Evolutionary conservation across 257 asterid genomes (phyloP).

Genomic region (Thymus quinquecostatus): DNA sequence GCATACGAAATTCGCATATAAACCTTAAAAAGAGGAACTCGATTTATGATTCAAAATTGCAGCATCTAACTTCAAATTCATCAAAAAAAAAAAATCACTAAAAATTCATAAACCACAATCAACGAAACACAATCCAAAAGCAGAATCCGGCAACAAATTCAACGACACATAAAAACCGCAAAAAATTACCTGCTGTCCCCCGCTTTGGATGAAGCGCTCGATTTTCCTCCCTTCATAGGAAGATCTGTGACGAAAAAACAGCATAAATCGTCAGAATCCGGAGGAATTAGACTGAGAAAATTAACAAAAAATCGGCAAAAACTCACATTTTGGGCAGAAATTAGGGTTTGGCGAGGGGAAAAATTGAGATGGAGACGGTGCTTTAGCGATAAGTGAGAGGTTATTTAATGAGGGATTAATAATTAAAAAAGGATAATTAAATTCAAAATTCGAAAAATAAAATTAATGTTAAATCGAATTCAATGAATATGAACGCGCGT

Average conservation of each 20-base stretch:
- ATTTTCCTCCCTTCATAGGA: constrained; percentile 20
- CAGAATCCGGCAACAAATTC: not conserved
- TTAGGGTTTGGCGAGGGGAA: constrained; percentile 16
- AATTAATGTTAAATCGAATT: not conserved
- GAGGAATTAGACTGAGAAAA: too few species aligned
- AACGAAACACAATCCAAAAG: not conserved
- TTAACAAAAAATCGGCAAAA: not conserved
- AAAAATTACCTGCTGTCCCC: constrained; percentile 10
- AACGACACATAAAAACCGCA: not conserved
- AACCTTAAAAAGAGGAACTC: not conserved
- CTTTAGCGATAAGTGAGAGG: constrained; percentile 1
- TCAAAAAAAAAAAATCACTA: not conserved
- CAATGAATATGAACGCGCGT: constrained; percentile 9
- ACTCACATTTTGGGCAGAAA: not conserved
- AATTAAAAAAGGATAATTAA: not conserved
- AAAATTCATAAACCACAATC: not conserved
- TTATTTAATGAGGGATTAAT: not conserved
- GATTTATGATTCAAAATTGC: not conserved
- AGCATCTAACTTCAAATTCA: not conserved
- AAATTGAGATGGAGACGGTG: not conserved
- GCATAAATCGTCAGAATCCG: not conserved
- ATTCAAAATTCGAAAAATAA: not conserved
- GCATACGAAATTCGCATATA: not conserved
- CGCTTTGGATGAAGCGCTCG: not conserved
- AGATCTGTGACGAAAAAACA: not conserved